Evolutionary conservation across 164 flowering plant genomes (phyloP), one percentile per base, ranked within the genome.

Genomic region (Aristolochia fimbriata): DNA sequence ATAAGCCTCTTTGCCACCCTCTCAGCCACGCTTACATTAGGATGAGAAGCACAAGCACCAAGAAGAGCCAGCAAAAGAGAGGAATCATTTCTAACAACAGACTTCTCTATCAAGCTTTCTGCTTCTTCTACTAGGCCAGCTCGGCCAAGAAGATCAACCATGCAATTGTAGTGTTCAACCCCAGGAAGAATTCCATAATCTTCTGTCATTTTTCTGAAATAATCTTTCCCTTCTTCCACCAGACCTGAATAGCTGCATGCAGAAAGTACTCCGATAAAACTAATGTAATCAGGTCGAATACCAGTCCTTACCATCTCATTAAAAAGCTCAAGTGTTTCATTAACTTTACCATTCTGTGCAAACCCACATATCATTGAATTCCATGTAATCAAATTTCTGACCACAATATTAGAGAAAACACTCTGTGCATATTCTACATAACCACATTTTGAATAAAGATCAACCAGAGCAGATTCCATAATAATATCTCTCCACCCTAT

Each of bases 391-490:
- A 80, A 63, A 73, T 85, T 87, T 59, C 75, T 79, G 59, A 66
- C 68, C 2, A 59, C 62, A 83, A 83, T 76, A 51, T 65, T 57
- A 2, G 0, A 12, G 60, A 88, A 92, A 27, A 87, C 27, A 59
- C 70, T 72, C 15, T 67, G 23, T 9, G 93, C 95, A 70, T 76
- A 83, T 51, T 80, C 78, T 6, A 85, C 68, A 47, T 55, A 75
- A 6, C 98, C 98, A 68, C 93, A 83, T 72, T 87, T 88, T 21
- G 95, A 85, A 72, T 92, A 92, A 46, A 92, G 77, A 76, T 83
- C 95, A 70, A 92, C 85, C 33, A 92, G 71, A 69, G 98, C 95
- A 19, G 95, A 88, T 65, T 89, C 96, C n/a, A 83, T 80, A 45
- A 92, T 72, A 15, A 87, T 77, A 73, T 87, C 80, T 49, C 73